phyloP scores from a whole-genome alignment of 805 yeast genomes.

The Middelhovenomyces tepae region DNA sequence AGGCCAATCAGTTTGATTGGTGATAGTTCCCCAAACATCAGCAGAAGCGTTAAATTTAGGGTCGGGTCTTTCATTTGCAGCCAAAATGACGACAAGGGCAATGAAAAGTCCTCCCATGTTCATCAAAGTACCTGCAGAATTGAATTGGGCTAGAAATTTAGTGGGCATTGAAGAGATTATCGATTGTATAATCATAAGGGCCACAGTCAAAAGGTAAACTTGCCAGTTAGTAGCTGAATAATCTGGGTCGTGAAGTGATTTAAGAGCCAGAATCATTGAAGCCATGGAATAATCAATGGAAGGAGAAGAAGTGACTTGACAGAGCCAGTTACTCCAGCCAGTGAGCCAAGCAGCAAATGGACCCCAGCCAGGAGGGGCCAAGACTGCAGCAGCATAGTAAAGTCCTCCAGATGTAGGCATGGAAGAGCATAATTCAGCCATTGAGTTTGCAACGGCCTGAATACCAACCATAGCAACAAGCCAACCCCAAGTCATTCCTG shows the following conservation, averaged over 20 bases:
- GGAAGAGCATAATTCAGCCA: slow-evolving; percentile 57
- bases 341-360: slow-evolving; percentile 53
- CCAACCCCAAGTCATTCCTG: slow-evolving; percentile 60
- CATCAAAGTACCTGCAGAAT: slow-evolving; percentile 39
- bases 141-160: slow-evolving; percentile 43
- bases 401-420: slow-evolving; percentile 64
- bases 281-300: slow-evolving; percentile 53
- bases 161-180: slow-evolving; percentile 47
- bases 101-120: slow-evolving; percentile 43
- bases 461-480: slow-evolving; percentile 48
- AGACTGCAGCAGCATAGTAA: slow-evolving; percentile 55
- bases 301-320: slow-evolving; percentile 55
- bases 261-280: slow-evolving; percentile 45
- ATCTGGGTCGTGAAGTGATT: slow-evolving; percentile 31
- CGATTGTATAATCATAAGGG: slow-evolving; percentile 41
- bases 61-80: slow-evolving; percentile 35
- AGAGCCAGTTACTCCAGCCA: slow-evolving; percentile 58
- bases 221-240: slow-evolving; percentile 42
- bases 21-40: slow-evolving; percentile 43
- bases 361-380: slow-evolving; percentile 47
- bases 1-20: slow-evolving; percentile 56
- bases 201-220: slow-evolving; percentile 42
- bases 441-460: slow-evolving; percentile 46
- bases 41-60: slow-evolving; percentile 40
- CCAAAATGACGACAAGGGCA: slow-evolving; percentile 46